Evolutionary conservation across 2,329 filamentous ascomycete species (phyloP).

Genomic region (Nemania abortiva): DNA sequence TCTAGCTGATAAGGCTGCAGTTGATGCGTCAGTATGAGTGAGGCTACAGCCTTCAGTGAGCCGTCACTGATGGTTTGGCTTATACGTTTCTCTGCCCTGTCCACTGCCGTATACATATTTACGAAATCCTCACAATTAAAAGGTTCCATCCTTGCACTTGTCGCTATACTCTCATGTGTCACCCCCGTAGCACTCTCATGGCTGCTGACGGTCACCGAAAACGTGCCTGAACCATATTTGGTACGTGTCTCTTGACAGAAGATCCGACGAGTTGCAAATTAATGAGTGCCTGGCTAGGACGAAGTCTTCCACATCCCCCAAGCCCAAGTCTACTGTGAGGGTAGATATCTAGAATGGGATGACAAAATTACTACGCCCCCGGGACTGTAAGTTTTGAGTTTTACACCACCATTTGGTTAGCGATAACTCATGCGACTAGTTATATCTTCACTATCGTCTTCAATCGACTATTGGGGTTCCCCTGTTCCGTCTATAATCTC

Average conservation of each 20-base stretch:
- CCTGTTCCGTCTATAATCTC: slow-evolving; percentile 59
- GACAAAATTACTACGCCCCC: slow-evolving; percentile 98
- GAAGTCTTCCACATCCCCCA: slow-evolving; percentile 92
- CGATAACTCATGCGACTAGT: slow-evolving; percentile 42
- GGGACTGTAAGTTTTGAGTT: slow-evolving; percentile 71
- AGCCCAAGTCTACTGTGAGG: slow-evolving; percentile 85
- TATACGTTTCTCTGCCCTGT: slow-evolving; percentile 36
- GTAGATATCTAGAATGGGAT: slow-evolving; percentile 84
- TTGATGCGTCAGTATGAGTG: slow-evolving; percentile 29
- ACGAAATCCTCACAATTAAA: slow-evolving; percentile 9
- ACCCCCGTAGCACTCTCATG: slow-evolving; percentile 48
- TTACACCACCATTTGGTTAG: slow-evolving; percentile 36
- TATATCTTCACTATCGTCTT: slow-evolving; percentile 58
- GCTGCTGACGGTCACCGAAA: slow-evolving; percentile 54
- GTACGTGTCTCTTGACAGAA: slow-evolving; percentile 50
- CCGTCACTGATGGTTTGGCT: slow-evolving; percentile 32
- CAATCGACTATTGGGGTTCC: slow-evolving; percentile 49
- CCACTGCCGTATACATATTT: slow-evolving; percentile 8
- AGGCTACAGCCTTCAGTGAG: slow-evolving; percentile 29
- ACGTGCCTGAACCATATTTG: slow-evolving; percentile 67
- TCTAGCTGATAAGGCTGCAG: not conserved
- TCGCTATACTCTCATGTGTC: slow-evolving; percentile 20
- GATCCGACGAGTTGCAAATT: slow-evolving; percentile 15
- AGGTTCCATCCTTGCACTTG: not conserved
- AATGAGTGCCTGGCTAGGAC: slow-evolving; percentile 66